Conservation (phyloP, 202 grass and related monocot species). For the Tripidium arundinaceum region DNA sequence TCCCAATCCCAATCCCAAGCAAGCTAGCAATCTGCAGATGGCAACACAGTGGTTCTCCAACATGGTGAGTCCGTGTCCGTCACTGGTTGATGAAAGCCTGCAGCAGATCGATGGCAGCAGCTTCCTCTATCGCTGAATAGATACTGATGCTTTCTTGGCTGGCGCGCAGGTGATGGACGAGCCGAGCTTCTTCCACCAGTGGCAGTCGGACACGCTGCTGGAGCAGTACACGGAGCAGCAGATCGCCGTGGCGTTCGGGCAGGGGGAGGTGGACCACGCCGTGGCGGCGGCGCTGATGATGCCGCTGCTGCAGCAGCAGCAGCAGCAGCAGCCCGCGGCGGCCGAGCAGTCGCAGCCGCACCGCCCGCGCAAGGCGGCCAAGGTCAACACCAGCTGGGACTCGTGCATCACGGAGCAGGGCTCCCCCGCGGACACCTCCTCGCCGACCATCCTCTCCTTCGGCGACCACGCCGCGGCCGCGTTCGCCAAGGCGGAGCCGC, state of each 20-base stretch:
- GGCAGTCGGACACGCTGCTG: constrained; percentile 61
- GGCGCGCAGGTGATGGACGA: constrained; percentile 60
- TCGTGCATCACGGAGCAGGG: constrained; percentile 91
- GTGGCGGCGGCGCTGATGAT: constrained; percentile 2
- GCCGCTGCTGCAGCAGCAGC: constrained; percentile 7
- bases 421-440: constrained; percentile 54
- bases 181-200: constrained; percentile 87
- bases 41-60: constrained; percentile 72
- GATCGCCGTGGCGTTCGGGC: constrained; percentile 66
- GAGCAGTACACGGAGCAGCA: constrained; percentile 80
- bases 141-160: not conserved
- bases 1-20: constrained; percentile 1
- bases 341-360: constrained; percentile 4
- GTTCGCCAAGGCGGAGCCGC: constrained; percentile 11
- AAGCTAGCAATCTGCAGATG: constrained; percentile 39
- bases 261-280: constrained; percentile 41
- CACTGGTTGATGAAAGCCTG: no score
- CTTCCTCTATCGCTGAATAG: no score
- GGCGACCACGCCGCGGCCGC: constrained; percentile 34
- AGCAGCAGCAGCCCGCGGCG: not conserved
- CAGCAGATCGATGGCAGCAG: no score
- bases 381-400: constrained; percentile 75
- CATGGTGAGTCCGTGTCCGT: constrained; percentile 46
- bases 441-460: constrained; percentile 89
- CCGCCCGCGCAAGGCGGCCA: constrained; percentile 54